Conservation (phyloP, 176 grass and related monocot species). For the Aegilops umbellulata region DNA sequence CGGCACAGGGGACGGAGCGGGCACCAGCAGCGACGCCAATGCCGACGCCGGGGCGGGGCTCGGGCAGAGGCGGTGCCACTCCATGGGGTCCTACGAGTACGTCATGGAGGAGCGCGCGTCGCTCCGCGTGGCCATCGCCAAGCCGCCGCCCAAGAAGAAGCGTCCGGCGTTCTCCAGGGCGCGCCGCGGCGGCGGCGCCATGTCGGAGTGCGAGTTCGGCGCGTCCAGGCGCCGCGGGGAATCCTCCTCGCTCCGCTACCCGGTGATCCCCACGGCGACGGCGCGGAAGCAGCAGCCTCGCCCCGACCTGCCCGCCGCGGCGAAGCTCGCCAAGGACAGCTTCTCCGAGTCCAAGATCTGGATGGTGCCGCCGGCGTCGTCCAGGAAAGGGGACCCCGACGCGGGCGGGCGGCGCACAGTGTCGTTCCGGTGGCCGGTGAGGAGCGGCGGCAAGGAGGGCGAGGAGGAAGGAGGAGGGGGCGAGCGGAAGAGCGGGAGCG, state of each 20-base stretch:
- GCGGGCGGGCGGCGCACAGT: constrained; percentile 52
- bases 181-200: constrained; percentile 44
- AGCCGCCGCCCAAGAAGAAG: constrained; percentile 74
- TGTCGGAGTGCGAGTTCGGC: constrained; percentile 88
- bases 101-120: constrained; percentile 65
- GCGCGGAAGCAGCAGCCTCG: not conserved
- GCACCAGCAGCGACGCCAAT: constrained; percentile 35
- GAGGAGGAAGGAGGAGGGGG: not conserved
- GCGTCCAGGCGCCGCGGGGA: constrained; percentile 41
- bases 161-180: constrained; percentile 37
- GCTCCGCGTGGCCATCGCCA: constrained; percentile 65
- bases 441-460: not conserved
- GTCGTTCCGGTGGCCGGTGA: constrained; percentile 72
- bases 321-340: constrained; percentile 69
- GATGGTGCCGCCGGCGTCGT: constrained; percentile 44
- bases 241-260: constrained; percentile 41
- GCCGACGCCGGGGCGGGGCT: constrained; percentile 15
- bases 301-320: not conserved
- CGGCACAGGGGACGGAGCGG: constrained; percentile 33
- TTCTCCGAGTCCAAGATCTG: constrained; percentile 89
- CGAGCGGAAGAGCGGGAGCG: constrained; percentile 48
- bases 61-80: constrained; percentile 77
- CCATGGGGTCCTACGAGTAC: constrained; percentile 96
- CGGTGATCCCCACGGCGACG: not conserved
- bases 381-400: constrained; percentile 18